phyloP scores from a whole-genome alignment of 768 basidiomycete genomes.

The Clathrus columnatus region DNA sequence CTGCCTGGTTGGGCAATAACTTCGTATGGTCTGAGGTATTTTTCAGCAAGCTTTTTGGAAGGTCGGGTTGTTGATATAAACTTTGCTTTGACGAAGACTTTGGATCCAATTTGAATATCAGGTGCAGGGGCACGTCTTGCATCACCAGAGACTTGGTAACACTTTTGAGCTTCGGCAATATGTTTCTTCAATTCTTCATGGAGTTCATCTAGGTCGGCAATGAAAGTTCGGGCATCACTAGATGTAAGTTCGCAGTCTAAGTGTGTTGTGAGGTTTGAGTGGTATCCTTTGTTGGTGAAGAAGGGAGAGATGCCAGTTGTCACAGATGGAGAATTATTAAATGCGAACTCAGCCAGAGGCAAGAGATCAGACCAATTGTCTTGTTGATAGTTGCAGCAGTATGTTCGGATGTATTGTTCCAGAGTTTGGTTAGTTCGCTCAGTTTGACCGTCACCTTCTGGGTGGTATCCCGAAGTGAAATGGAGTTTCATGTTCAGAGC shows the following conservation, averaged over 20 bases:
- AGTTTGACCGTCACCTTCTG: constrained; percentile 24
- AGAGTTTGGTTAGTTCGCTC: constrained; percentile 33
- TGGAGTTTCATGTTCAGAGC: neutral
- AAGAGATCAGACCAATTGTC: constrained; percentile 29
- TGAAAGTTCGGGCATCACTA: neutral
- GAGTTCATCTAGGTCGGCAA: neutral
- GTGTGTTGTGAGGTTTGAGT: constrained; percentile 13
- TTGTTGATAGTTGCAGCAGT: constrained; percentile 23
- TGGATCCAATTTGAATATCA: neutral
- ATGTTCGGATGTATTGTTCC: constrained; percentile 30
- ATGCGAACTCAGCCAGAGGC: constrained; percentile 23
- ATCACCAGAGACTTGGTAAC: neutral
- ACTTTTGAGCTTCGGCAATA: neutral
- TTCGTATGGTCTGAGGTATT: neutral
- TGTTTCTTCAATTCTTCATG: neutral
- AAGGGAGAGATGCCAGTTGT: constrained; percentile 27
- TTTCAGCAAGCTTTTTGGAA: neutral
- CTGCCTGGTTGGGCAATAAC: neutral
- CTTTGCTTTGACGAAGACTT: neutral
- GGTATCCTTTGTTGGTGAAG: constrained; percentile 18
- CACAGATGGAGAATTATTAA: constrained; percentile 25
- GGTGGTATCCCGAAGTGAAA: neutral
- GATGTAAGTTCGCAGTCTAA: neutral
- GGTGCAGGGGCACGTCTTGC: neutral
- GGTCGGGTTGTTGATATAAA: neutral